A percentile compares a stretch with the other conserved stretches of the same genome.
phyloP scores from a whole-genome alignment of 805 yeast genomes.

The Saturnispora saitoi region DNA sequence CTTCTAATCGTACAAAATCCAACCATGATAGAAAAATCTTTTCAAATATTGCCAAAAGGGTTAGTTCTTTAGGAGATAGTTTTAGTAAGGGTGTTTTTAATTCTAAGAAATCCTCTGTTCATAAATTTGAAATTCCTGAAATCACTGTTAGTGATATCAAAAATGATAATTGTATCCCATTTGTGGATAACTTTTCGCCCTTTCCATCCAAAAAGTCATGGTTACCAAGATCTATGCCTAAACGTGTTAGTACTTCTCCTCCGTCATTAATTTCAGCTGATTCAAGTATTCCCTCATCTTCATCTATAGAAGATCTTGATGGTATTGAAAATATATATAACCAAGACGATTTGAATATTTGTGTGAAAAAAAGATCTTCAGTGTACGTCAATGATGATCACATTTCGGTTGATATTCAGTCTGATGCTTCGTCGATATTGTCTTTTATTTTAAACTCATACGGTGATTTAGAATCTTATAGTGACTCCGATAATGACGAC shows the following conservation, averaged over 20 bases:
- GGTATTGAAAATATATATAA: not conserved
- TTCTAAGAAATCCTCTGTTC: not conserved
- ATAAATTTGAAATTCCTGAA: not conserved
- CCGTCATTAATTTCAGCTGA: not conserved
- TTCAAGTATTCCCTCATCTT: not conserved
- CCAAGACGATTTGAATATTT: not conserved
- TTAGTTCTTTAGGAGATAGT: conserved; percentile 3
- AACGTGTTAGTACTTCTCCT: not conserved
- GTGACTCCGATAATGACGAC: not conserved
- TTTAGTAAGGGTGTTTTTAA: not conserved
- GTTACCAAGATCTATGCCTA: not conserved
- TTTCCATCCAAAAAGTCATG: not conserved
- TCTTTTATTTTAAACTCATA: conserved; percentile 4
- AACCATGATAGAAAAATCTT: not conserved
- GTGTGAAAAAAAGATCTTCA: not conserved
- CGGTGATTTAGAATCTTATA: not conserved
- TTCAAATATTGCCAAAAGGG: conserved; percentile 3
- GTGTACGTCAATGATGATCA: conserved; percentile 3
- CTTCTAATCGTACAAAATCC: not conserved
- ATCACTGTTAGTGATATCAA: not conserved
- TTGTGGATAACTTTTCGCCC: not conserved
- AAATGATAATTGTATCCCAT: not conserved
- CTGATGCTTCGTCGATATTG: conserved; percentile 1
- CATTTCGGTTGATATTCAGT: not conserved
- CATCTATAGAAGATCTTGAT: not conserved